Conservation (phyloP, 2,329 filamentous ascomycete species). For the Fusarium tanahbumbuense region DNA sequence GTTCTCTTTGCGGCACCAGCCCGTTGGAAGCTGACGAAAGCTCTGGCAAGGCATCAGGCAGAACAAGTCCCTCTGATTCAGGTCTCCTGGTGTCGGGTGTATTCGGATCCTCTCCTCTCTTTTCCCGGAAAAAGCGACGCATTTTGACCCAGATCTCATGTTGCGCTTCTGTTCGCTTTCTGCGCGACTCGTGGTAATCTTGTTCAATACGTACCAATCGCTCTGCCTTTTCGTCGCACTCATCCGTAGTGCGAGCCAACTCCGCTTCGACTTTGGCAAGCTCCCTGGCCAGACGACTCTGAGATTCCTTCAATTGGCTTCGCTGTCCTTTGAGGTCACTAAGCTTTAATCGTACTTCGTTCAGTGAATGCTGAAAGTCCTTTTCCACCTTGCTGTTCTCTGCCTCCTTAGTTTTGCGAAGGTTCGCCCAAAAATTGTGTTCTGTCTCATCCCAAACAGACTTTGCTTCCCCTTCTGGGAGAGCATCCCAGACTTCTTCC, state of each 20-base stretch:
- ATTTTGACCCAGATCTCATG: slow-evolving; percentile 48
- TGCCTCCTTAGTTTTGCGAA: slow-evolving; percentile 42
- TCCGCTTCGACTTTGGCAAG: slow-evolving; percentile 54
- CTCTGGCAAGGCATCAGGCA: slow-evolving; percentile 20
- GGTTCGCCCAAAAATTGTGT: slow-evolving; percentile 51
- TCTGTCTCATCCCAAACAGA: slow-evolving; percentile 54
- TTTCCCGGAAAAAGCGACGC: slow-evolving; percentile 50
- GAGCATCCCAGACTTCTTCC: slow-evolving; percentile 47
- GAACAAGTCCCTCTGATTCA: slow-evolving; percentile 27
- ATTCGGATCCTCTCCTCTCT: slow-evolving; percentile 44
- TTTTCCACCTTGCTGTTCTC: slow-evolving; percentile 43
- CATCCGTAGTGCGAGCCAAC: slow-evolving; percentile 48
- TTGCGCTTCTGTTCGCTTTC: slow-evolving; percentile 45
- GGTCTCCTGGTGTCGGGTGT: slow-evolving; percentile 29
- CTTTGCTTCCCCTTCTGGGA: slow-evolving; percentile 49
- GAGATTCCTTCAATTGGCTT: slow-evolving; percentile 45
- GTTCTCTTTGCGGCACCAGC: slow-evolving; percentile 1
- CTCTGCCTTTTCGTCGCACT: slow-evolving; percentile 50
- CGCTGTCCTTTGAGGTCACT: slow-evolving; percentile 47
- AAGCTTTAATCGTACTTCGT: slow-evolving; percentile 47
- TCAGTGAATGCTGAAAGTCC: slow-evolving; percentile 42
- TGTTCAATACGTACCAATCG: slow-evolving; percentile 51
- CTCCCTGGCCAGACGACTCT: slow-evolving; percentile 47
- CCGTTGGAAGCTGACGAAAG: slow-evolving; percentile 28
- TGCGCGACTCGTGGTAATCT: slow-evolving; percentile 48